Evolutionary conservation across 2,329 filamentous ascomycete species (phyloP).

Genomic region (Conoideocrella luteorostrata): DNA sequence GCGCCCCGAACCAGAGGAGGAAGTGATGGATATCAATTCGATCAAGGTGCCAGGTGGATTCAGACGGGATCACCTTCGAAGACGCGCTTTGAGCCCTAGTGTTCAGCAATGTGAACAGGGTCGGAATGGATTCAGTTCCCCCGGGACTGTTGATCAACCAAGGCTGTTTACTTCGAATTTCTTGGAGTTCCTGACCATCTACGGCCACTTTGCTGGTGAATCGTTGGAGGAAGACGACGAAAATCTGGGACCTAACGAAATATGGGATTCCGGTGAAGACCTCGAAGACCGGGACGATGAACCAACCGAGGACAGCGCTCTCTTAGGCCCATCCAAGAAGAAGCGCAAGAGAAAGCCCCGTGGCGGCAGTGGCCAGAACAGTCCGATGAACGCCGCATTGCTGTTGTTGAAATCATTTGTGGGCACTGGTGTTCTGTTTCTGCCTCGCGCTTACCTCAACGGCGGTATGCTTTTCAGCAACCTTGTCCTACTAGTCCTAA

Average conservation of each 20-base stretch:
- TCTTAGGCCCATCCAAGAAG: conserved; percentile 69
- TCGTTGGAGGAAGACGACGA: conserved; percentile 96
- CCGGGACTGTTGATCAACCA: conserved; percentile 21
- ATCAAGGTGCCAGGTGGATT: conserved; percentile 95
- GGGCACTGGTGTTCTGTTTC: conserved; percentile 88
- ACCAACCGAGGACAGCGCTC: conserved; percentile 79
- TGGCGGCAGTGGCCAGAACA: conserved; percentile 68
- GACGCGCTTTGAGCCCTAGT: conserved; percentile 60
- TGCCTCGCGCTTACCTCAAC: conserved; percentile 89
- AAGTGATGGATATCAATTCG: conserved; percentile 75
- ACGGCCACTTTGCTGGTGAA: conserved; percentile 96
- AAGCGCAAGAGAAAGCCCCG: conserved; percentile 72
- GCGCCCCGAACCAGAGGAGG: conserved; percentile 71
- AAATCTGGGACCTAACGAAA: conserved; percentile 77
- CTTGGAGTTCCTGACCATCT: conserved; percentile 89
- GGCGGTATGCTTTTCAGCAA: conserved; percentile 98
- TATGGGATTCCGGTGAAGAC: conserved; percentile 75
- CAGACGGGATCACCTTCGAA: conserved; percentile 78
- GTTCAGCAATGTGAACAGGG: conserved; percentile 22
- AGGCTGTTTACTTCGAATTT: conserved; percentile 85
- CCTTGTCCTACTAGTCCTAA: conserved; percentile 78
- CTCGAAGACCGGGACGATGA: conserved; percentile 65
- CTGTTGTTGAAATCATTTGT: conserved; percentile 96
- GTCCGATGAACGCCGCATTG: conserved; percentile 70
- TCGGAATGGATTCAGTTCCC: conserved; percentile 29